These are phyloP conservation scores for Fusarium sp. DNA, from an alignment of 2,329 filamentous ascomycete species.

Conservation along the genomic window DNA sequence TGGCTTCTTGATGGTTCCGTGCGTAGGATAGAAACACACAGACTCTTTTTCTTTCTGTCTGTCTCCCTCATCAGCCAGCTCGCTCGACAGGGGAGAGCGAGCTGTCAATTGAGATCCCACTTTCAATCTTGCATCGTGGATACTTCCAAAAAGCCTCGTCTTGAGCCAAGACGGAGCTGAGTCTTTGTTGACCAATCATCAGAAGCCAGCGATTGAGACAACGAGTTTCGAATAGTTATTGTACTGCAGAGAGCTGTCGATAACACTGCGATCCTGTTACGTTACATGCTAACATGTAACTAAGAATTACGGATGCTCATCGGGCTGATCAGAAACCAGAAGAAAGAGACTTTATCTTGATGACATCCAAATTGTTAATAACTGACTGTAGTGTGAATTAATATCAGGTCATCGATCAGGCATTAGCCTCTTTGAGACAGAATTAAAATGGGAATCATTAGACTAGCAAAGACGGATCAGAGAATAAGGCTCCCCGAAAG, in stretches of 20 bases:
- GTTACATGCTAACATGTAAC: neutral
- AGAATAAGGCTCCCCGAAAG: constrained; percentile 9
- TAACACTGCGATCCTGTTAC: neutral
- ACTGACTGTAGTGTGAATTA: neutral
- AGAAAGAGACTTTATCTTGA: neutral
- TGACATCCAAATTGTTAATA: neutral
- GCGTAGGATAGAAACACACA: neutral
- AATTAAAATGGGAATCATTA: neutral
- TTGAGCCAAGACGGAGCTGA: constrained; percentile 7
- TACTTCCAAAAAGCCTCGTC: constrained; percentile 18
- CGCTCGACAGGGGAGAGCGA: constrained; percentile 3
- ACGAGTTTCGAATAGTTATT: no score
- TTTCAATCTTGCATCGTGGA: constrained; percentile 32
- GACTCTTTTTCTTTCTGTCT: neutral
- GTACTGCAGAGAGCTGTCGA: neutral
- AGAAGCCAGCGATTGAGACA: neutral
- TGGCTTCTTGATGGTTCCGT: constrained; percentile 1
- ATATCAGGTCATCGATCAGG: constrained; percentile 5
- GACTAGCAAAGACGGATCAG: neutral
- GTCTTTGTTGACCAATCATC: neutral
- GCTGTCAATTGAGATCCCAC: constrained; percentile 16
- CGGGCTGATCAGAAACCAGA: neutral
- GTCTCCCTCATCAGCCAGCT: no score
- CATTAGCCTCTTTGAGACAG: neutral
- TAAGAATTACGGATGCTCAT: neutral